Conservation (phyloP, 768 basidiomycete species). For the Boletus sp. region DNA sequence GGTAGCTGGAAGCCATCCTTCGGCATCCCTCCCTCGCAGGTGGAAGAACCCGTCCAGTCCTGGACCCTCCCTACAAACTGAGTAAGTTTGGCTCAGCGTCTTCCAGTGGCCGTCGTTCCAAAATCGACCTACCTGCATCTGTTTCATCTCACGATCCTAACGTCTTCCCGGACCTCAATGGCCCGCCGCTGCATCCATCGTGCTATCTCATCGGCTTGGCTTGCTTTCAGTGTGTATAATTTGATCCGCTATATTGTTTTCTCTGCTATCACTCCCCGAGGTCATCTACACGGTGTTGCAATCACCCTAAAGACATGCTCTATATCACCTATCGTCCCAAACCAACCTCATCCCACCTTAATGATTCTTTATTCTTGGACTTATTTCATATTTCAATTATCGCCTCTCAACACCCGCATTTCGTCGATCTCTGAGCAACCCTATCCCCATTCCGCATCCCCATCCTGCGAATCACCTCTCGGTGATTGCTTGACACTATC, state of each 20-base stretch:
- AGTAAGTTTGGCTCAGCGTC: not conserved
- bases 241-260: constrained; percentile 12
- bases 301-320: not conserved
- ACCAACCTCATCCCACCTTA: not conserved
- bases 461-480: not conserved
- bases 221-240: constrained; percentile 27
- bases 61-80: constrained; percentile 25
- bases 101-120: no score
- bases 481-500: not conserved
- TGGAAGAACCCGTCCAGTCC: constrained; percentile 31
- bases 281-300: not conserved
- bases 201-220: constrained; percentile 11
- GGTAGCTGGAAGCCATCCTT: constrained; percentile 44
- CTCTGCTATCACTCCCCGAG: constrained; percentile 9
- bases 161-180: constrained; percentile 7
- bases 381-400: constrained; percentile 17
- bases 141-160: constrained; percentile 1
- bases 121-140: constrained; percentile 12
- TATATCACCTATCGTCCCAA: not conserved
- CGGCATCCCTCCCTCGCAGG: constrained; percentile 16
- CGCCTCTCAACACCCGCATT: not conserved
- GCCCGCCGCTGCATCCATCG: not conserved
- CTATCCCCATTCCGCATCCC: not conserved
- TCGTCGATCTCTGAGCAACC: not conserved
- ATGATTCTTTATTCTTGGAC: constrained; percentile 16